Percentiles rank a stretch among this genome's conserved stretches.
Conservation (phyloP, 2,329 filamentous ascomycete genomes). For the Dothistroma pini region DNA sequence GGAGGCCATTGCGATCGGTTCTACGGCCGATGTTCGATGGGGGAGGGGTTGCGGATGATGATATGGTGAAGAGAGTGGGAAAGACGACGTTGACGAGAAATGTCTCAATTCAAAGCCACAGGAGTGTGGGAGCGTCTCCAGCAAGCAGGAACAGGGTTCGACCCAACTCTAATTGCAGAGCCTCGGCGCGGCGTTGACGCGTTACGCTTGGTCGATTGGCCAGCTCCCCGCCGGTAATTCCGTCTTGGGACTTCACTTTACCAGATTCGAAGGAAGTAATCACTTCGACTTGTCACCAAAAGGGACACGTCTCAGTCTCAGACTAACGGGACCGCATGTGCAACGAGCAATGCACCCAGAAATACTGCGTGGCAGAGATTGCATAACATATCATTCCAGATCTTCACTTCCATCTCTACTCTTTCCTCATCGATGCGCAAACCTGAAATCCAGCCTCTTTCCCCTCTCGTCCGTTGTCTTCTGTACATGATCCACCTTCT, state of each 20-base stretch:
- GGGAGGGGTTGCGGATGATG: background rate
- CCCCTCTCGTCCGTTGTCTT: conserved; percentile 38
- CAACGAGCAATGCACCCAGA: background rate
- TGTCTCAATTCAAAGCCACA: background rate
- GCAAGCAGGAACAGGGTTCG: background rate
- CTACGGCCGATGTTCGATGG: background rate
- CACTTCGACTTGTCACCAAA: background rate
- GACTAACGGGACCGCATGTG: background rate
- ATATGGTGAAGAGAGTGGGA: background rate
- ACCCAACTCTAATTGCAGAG: background rate
- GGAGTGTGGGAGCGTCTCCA: background rate
- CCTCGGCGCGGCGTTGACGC: background rate
- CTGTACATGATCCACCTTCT: conserved; percentile 35
- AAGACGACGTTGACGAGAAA: background rate
- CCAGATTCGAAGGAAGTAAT: background rate
- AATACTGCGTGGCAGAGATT: background rate
- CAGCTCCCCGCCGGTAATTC: background rate
- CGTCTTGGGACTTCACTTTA: background rate
- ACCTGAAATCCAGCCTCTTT: conserved; percentile 36
- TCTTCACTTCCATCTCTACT: background rate
- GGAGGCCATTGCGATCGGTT: background rate
- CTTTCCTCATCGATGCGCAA: conserved; percentile 28
- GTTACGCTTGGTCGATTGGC: background rate
- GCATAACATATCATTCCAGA: too few species aligned
- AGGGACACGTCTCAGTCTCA: background rate